phyloP scores from a whole-genome alignment of 2,329 filamentous ascomycete species.

The Sporothrix curviconia region DNA sequence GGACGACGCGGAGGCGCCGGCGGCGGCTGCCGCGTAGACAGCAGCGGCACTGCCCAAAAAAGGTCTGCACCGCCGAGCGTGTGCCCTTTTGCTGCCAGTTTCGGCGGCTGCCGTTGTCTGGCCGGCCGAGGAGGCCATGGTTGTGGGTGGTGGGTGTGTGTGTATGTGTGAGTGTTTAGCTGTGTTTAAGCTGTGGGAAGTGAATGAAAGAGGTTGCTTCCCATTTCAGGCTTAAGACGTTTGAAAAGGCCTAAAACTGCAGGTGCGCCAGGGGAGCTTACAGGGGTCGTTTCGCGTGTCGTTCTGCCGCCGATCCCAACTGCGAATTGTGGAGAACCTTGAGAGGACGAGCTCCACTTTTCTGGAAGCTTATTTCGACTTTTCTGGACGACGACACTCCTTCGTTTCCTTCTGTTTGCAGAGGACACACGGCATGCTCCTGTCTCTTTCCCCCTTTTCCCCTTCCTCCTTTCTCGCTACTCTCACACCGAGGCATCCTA shows the following conservation, averaged over 20 bases:
- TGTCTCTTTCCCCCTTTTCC: no score
- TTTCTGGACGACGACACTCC: background rate
- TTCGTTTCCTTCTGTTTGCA: no score
- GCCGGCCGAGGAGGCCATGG: slow-evolving; percentile 2
- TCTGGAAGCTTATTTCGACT: background rate
- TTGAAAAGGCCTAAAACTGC: background rate
- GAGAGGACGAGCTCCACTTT: background rate
- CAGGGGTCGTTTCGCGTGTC: background rate
- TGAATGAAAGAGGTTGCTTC: background rate
- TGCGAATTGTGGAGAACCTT: background rate
- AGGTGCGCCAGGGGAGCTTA: background rate
- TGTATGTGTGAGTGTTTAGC: no score
- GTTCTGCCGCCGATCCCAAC: background rate
- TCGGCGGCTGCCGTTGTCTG: no score
- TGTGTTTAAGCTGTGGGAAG: background rate
- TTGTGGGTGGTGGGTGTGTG: background rate
- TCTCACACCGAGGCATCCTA: no score
- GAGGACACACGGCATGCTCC: no score
- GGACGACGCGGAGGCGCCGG: slow-evolving; percentile 62
- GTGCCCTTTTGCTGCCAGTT: no score
- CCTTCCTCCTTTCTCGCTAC: no score
- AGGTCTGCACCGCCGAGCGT: no score
- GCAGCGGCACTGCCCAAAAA: slow-evolving; percentile 36
- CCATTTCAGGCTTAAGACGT: background rate
- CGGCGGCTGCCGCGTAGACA: slow-evolving; percentile 50